These are phyloP conservation scores for Penicillium subrubescens DNA, from an alignment of 495 filamentous ascomycete species.

Conservation along the genomic window DNA sequence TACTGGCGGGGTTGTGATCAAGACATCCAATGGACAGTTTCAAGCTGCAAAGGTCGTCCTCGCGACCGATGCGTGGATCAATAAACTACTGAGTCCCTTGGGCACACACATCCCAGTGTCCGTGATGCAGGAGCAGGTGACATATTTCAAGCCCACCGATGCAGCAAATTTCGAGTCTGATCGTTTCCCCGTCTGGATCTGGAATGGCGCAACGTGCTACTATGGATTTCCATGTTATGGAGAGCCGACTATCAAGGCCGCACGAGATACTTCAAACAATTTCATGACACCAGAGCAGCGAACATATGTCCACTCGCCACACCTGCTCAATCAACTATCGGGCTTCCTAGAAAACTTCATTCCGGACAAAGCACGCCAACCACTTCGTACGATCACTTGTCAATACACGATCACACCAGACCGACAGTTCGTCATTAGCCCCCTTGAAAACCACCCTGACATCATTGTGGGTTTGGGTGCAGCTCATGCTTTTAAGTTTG, in stretches of 20 bases:
- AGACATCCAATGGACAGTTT: slow-evolving; percentile 29
- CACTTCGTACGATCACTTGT: slow-evolving; percentile 33
- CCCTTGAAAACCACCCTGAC: slow-evolving; percentile 25
- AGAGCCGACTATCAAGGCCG: slow-evolving; percentile 37
- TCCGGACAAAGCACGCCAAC: slow-evolving; percentile 26
- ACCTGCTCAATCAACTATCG: slow-evolving; percentile 24
- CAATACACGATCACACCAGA: slow-evolving; percentile 35
- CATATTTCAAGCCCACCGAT: slow-evolving; percentile 33
- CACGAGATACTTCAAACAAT: slow-evolving; percentile 29
- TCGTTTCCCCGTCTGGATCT: slow-evolving; percentile 33
- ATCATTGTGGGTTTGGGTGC: slow-evolving; percentile 33
- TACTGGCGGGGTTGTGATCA: slow-evolving; percentile 16
- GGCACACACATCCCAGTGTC: slow-evolving; percentile 28
- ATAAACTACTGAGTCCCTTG: slow-evolving; percentile 30
- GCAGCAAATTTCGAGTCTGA: slow-evolving; percentile 17
- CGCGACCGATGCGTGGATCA: slow-evolving; percentile 33
- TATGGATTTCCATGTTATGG: slow-evolving; percentile 34
- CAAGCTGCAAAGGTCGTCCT: slow-evolving; percentile 30
- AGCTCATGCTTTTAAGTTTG: slow-evolving; percentile 38
- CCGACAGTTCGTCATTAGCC: slow-evolving; percentile 32
- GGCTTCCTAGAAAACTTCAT: slow-evolving; percentile 25
- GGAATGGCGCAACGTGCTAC: slow-evolving; percentile 24
- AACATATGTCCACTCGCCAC: slow-evolving; percentile 29
- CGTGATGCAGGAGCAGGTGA: slow-evolving; percentile 37
- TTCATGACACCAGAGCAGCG: slow-evolving; percentile 34